These are phyloP conservation scores for Citropsis articulata DNA, from an alignment of 345 rosid genomes.

Conservation along the genomic window DNA sequence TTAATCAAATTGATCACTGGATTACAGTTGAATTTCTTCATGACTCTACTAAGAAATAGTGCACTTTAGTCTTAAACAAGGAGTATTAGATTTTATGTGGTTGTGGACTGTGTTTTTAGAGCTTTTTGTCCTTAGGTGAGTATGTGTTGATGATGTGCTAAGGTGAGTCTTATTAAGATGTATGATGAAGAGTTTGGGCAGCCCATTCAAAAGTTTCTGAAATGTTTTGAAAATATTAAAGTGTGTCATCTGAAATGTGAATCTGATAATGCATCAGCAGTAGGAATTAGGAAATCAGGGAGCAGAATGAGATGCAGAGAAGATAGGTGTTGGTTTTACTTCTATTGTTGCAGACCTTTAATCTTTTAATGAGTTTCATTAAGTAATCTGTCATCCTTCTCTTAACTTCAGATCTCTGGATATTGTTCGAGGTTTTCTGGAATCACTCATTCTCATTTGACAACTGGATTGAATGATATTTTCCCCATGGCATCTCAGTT, in stretches of 20 bases:
- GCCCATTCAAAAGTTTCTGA: not conserved
- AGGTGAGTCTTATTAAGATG: not conserved
- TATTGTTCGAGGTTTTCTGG: not conserved
- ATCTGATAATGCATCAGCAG: not conserved
- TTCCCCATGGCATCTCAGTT: not conserved
- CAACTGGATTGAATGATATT: not conserved
- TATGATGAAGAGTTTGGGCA: not conserved
- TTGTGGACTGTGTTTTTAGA: not conserved
- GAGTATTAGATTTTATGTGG: not conserved
- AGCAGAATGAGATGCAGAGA: not conserved
- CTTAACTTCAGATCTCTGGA: not conserved
- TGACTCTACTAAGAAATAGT: not conserved
- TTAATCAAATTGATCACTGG: not conserved
- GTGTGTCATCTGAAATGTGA: not conserved
- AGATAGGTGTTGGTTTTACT: not conserved
- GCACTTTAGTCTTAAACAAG: not conserved
- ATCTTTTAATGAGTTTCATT: not conserved
- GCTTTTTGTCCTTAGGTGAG: not conserved
- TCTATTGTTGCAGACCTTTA: not conserved
- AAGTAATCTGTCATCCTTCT: not conserved
- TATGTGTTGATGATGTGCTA: not conserved
- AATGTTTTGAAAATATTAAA: not conserved
- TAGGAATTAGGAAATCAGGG: not conserved
- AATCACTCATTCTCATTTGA: conserved; percentile 2
- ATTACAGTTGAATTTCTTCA: not conserved